Percentiles rank a stretch among this genome's conserved stretches.
Conservation (phyloP, 2,329 filamentous ascomycete species). For the Leptographium lundbergii region DNA sequence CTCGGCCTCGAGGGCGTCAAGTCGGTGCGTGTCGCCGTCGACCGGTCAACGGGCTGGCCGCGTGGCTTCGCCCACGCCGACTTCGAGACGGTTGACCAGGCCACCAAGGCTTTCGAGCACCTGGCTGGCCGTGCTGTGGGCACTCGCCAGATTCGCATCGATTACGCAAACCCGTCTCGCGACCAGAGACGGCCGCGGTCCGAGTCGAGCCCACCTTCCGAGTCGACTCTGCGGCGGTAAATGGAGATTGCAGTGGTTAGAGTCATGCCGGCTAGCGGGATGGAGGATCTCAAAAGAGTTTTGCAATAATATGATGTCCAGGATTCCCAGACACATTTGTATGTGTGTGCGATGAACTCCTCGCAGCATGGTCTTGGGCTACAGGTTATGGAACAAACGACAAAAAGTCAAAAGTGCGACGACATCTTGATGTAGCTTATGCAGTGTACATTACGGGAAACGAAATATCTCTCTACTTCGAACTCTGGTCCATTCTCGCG, state of each 20-base stretch:
- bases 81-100: slow-evolving; percentile 56
- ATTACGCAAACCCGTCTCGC: slow-evolving; percentile 28
- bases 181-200: background rate
- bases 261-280: background rate
- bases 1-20: slow-evolving; percentile 53
- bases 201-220: background rate
- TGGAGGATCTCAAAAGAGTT: background rate
- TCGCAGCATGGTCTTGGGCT: background rate
- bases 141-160: slow-evolving; percentile 51
- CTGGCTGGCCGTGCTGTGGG: slow-evolving; percentile 48
- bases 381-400: background rate
- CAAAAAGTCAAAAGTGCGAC: background rate
- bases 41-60: slow-evolving; percentile 66
- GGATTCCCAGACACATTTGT: background rate
- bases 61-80: slow-evolving; percentile 78
- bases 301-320: background rate
- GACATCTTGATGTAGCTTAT: background rate
- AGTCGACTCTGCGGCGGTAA: background rate
- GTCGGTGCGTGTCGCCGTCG: slow-evolving; percentile 72
- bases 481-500: background rate
- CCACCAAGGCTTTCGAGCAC: slow-evolving; percentile 43
- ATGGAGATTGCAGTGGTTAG: background rate
- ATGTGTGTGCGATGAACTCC: background rate
- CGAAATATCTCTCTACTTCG: background rate
- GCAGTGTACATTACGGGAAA: background rate